Conservation (phyloP, 2,329 filamentous ascomycete genomes). For the Leptographium procerum region DNA sequence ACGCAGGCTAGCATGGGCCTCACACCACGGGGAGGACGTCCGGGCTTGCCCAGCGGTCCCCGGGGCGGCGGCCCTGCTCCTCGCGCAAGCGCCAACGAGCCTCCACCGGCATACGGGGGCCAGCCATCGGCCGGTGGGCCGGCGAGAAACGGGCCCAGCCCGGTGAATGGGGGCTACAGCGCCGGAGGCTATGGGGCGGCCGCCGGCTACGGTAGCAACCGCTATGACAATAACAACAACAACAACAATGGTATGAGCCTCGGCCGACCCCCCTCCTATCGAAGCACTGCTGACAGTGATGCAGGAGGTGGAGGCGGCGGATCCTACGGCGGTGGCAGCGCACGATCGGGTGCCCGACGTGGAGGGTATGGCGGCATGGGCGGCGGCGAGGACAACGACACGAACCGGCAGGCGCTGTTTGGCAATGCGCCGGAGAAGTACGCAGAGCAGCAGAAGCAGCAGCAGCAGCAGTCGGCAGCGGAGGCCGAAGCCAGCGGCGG, state of each 20-base stretch:
- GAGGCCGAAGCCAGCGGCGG: not conserved
- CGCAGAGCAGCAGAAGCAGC: constrained; percentile 28
- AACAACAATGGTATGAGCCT: constrained; percentile 10
- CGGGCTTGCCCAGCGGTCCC: constrained; percentile 25
- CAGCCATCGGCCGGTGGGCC: constrained; percentile 11
- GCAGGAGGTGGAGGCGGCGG: constrained; percentile 10
- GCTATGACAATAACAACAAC: constrained; percentile 32
- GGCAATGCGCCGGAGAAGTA: constrained; percentile 38
- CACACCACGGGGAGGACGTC: constrained; percentile 11
- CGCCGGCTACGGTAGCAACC: constrained; percentile 40
- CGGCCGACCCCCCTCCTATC: constrained; percentile 11
- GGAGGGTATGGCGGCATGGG: constrained; percentile 53
- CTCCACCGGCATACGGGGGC: constrained; percentile 1
- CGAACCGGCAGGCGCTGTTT: constrained; percentile 53
- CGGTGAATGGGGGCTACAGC: constrained; percentile 34
- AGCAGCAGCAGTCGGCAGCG: constrained; percentile 40
- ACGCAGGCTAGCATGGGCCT: constrained; percentile 12
- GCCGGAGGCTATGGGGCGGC: constrained; percentile 40
- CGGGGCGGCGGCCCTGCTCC: constrained; percentile 14
- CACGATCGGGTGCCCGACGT: constrained; percentile 22
- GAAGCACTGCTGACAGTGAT: constrained; percentile 10
- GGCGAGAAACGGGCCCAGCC: constrained; percentile 9
- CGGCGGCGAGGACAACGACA: constrained; percentile 32
- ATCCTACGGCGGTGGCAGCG: constrained; percentile 15
- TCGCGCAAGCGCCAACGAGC: constrained; percentile 18